These are phyloP conservation scores for Apiotrichum veenhuisii DNA, from an alignment of 1,284 basidiomycete genomes.

Conservation along the genomic window DNA sequence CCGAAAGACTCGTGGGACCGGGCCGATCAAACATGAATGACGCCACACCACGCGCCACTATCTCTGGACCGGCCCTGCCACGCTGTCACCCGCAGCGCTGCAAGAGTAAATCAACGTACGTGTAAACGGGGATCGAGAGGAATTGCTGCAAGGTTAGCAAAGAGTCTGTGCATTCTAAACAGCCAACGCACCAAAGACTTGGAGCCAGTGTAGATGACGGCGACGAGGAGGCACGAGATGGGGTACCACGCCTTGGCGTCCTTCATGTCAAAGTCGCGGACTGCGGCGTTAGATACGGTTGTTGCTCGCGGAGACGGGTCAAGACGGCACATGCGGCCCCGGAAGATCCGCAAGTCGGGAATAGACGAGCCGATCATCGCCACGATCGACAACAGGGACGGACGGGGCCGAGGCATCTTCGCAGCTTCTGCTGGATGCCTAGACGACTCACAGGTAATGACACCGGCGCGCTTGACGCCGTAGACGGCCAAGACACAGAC, in stretches of 20 bases:
- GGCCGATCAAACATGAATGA: background rate
- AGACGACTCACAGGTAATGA: slow-evolving; percentile 64
- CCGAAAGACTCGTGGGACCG: background rate
- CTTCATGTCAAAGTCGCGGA: slow-evolving; percentile 75
- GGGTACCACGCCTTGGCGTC: slow-evolving; percentile 94
- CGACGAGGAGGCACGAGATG: slow-evolving; percentile 85
- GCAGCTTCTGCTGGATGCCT: background rate
- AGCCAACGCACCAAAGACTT: slow-evolving; percentile 73
- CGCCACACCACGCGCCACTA: background rate
- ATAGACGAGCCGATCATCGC: too few relatives aligned
- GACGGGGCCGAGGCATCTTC: too few relatives aligned
- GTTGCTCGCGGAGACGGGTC: background rate
- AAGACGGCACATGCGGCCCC: too few relatives aligned
- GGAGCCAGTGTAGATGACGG: slow-evolving; percentile 96
- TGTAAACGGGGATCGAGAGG: slow-evolving; percentile 87
- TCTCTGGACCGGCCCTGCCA: too few relatives aligned
- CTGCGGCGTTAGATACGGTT: slow-evolving; percentile 19
- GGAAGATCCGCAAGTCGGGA: too few relatives aligned
- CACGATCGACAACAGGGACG: too few relatives aligned
- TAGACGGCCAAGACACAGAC: slow-evolving; percentile 79
- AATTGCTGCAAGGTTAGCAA: slow-evolving; percentile 63
- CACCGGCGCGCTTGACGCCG: slow-evolving; percentile 67
- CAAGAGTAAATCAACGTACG: slow-evolving; percentile 45
- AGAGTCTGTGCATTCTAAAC: background rate
- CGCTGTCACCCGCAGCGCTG: background rate